phyloP scores from a whole-genome alignment of 441 rosid species.

The Pelargonium fulgidum region DNA sequence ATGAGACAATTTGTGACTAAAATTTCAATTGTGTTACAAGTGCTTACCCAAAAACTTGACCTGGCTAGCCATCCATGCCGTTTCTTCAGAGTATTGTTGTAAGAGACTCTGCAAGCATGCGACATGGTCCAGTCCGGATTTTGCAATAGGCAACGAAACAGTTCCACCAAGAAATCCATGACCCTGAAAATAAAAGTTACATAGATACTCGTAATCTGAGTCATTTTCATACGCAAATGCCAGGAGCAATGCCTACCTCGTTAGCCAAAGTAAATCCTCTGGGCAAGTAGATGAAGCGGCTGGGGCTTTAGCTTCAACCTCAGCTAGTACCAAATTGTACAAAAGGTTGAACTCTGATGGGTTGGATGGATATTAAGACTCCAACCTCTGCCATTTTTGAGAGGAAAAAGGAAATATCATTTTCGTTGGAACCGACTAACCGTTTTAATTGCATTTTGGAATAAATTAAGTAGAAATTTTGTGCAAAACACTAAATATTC shows the following conservation, averaged over 20 bases:
- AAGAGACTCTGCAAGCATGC: constrained; percentile 70
- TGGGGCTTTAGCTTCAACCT: constrained; percentile 48
- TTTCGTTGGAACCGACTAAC: background rate
- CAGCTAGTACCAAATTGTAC: too few species aligned
- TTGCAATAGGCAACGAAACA: constrained; percentile 65
- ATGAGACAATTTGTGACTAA: too few species aligned
- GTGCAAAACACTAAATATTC: background rate
- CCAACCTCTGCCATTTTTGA: constrained; percentile 54
- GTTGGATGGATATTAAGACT: constrained; percentile 52
- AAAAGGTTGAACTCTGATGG: too few species aligned
- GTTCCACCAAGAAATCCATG: constrained; percentile 81
- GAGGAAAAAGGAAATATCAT: background rate
- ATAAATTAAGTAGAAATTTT: background rate
- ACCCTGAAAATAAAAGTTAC: constrained; percentile 40
- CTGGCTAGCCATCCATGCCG: constrained; percentile 93
- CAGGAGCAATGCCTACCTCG: constrained; percentile 40
- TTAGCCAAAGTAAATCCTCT: constrained; percentile 89
- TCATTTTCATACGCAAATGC: background rate
- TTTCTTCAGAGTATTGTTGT: constrained; percentile 69
- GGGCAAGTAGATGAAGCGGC: constrained; percentile 81
- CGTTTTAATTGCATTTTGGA: too few species aligned
- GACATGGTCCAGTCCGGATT: constrained; percentile 86
- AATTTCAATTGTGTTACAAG: background rate
- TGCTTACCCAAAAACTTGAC: constrained; percentile 65
- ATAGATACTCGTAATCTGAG: background rate